phyloP scores from a whole-genome alignment of 805 yeast genomes.

The Sporopachydermia lactativora region DNA sequence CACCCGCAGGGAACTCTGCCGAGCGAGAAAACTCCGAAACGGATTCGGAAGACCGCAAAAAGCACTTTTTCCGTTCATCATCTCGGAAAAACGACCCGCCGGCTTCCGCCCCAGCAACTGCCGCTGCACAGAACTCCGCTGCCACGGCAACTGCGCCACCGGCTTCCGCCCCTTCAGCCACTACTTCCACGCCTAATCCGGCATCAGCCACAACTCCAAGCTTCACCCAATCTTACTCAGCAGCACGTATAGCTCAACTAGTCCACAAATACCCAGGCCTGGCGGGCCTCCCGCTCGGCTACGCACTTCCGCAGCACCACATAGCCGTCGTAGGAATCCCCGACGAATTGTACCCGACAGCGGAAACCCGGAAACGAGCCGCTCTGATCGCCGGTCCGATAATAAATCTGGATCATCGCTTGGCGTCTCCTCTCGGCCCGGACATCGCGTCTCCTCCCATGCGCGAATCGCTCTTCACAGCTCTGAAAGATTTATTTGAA shows the following conservation, averaged over 20 bases:
- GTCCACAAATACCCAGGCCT: slow-evolving; percentile 19
- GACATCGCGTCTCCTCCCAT: slow-evolving; percentile 35
- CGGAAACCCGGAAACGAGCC: slow-evolving; percentile 64
- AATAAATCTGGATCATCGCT: slow-evolving; percentile 60
- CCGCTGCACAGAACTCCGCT: background rate
- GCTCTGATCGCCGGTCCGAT: slow-evolving; percentile 77
- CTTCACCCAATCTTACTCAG: slow-evolving; percentile 5
- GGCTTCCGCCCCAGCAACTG: background rate
- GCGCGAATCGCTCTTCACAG: slow-evolving; percentile 38
- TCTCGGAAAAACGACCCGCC: slow-evolving; percentile 11
- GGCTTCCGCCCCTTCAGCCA: background rate
- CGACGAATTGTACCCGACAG: slow-evolving; percentile 28
- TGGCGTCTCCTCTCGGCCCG: too few relatives aligned
- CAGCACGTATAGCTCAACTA: slow-evolving; percentile 6
- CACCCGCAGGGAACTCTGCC: slow-evolving; percentile 15
- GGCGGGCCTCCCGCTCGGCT: slow-evolving; percentile 22
- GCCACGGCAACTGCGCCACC: background rate
- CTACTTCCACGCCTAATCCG: background rate
- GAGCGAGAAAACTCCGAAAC: slow-evolving; percentile 2
- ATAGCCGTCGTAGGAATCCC: slow-evolving; percentile 31
- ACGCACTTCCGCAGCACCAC: slow-evolving; percentile 26
- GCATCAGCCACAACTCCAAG: background rate
- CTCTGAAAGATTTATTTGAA: slow-evolving; percentile 78
- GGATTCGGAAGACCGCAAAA: background rate
- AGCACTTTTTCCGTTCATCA: background rate